phyloP scores from a whole-genome alignment of 2,329 filamentous ascomycete species.

The Xylariaceae sp. region DNA sequence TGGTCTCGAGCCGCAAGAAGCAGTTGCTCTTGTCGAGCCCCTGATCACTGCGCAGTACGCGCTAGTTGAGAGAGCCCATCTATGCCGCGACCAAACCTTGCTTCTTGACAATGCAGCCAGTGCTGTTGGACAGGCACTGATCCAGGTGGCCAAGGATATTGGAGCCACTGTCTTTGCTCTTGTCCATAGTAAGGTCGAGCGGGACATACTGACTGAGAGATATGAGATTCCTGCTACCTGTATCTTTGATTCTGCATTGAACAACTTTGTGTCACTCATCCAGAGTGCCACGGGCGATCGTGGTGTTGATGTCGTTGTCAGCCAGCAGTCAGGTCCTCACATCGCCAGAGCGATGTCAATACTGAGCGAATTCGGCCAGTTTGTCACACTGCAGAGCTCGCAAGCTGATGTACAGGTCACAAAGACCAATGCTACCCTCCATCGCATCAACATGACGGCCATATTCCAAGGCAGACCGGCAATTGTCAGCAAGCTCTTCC shows the following conservation, averaged over 20 bases:
- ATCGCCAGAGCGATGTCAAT: neutral
- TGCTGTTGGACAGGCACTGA: neutral
- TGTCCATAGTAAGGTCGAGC: neutral
- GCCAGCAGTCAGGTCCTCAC: neutral
- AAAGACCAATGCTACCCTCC: neutral
- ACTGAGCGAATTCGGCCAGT: neutral
- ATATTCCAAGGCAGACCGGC: neutral
- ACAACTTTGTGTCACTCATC: neutral
- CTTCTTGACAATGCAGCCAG: neutral
- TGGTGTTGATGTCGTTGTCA: neutral
- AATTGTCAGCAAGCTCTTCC: neutral
- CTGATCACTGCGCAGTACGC: neutral
- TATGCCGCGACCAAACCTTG: neutral
- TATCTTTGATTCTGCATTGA: neutral
- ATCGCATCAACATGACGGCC: neutral
- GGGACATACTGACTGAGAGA: neutral
- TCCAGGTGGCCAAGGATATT: neutral
- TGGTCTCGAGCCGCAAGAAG: neutral
- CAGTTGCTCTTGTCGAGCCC: neutral
- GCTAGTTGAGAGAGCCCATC: neutral
- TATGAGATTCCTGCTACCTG: neutral
- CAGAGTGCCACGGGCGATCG: neutral
- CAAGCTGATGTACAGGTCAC: neutral
- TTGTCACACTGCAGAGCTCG: neutral
- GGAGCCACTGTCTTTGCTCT: neutral